Conservation (phyloP, 805 yeast genomes). For the Schizosaccharomyces pombe region ASM294v3 CU329670.1:2908001-2908500, state of each 20-base stretch:
- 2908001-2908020: conserved; percentile 98
- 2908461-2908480: conserved; percentile 98
- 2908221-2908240: conserved; percentile 99
- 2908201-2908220: conserved; percentile 96
- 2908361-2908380: conserved; percentile 94
- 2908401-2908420: conserved; percentile 89
- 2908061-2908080: conserved; percentile 95
- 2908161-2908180: conserved; percentile 93
- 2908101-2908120: conserved; percentile 99
- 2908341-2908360: conserved; percentile 99
- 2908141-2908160: conserved; percentile 98
- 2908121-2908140: conserved; percentile 99
- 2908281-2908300: conserved; percentile 97
- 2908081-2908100: conserved; percentile 96
- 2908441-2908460: conserved; percentile 87
- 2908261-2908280: conserved; percentile 97
- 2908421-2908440: conserved; percentile 67
- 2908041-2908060: conserved; percentile 98
- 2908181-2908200: conserved; percentile 91
- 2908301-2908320: conserved; percentile 99
- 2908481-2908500: conserved; percentile 99
- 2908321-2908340: conserved; percentile 99
- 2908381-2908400: conserved; percentile 97
- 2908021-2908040: conserved; percentile 99
- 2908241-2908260: conserved; percentile 97